Base-by-base conservation (phyloP, 1,284 basidiomycete species). In the Ceratobasidium sp. region DNA sequence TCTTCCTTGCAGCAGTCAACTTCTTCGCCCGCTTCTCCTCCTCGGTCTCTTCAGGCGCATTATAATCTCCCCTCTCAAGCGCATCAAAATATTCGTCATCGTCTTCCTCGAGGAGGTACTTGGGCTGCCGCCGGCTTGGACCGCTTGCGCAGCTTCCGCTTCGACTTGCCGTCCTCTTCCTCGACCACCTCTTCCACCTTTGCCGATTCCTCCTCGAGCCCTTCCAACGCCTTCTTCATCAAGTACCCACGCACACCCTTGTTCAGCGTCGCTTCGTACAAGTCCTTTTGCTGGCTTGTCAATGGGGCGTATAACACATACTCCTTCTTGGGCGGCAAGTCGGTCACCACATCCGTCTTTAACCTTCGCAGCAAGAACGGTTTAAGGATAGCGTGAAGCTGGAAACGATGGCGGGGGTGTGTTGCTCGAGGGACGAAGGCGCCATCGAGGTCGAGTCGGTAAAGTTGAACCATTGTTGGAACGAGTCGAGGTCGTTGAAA, bases 311-410 rank as follows among this genome's bases (percentile, higher is more conserved):
- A 97, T 0, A 98, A 83, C 3, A 97, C 87, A 74, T 98, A 98
- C 80, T 98, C 96, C 79, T 96, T 98, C 83, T 98, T 98, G 0
- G 90, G 91, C 10, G 85, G 85, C 8, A 98, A 82, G 60, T 87
- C 84, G 65, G 86, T 85, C 77, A 95, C 93, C 8, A 98, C 96
- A 72, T 99, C 96, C 22, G 83, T 87, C 78, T 98, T 98, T 72
- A 98, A 84, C 20, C 96, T 87, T 8, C 96, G 88, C 0, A 98
- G 83, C n/a, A 98, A 84, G 84, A 97, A 98, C 0, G 96, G 96
- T 73, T 95, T 94, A 43, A 99, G 86, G 73, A 98, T 94, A 1
- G 87, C 87, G 77, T 98, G 96, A 0, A 99, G 85, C 3, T 90
- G 88, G 86, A 82, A 64, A 98, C 91, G 74, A 98, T 85, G 47